Conservation (phyloP, 2,329 filamentous ascomycete species). For the Chaetomium strumarium region DNA sequence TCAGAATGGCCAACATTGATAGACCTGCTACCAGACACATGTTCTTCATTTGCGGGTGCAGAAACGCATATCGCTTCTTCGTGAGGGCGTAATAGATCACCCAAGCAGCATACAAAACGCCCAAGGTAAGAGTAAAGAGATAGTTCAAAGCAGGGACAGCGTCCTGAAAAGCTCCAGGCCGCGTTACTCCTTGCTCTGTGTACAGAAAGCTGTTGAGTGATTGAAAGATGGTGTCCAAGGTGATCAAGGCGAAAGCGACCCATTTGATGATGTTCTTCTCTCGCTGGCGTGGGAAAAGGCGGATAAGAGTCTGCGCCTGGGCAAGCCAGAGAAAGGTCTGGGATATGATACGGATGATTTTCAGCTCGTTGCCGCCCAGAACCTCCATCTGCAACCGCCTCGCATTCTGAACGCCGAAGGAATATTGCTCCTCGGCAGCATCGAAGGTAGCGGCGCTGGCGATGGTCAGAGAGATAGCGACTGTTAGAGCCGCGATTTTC, state of each 20-base stretch:
- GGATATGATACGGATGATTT: conserved; percentile 85
- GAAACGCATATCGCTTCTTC: conserved; percentile 86
- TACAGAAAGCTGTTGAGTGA: conserved; percentile 80
- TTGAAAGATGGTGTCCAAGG: conserved; percentile 84
- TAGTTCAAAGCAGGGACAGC: conserved; percentile 89
- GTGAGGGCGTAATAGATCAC: conserved; percentile 91
- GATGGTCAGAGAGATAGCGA: conserved; percentile 82
- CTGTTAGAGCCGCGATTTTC: conserved; percentile 67
- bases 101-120: conserved; percentile 85
- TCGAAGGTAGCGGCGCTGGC: conserved; percentile 87
- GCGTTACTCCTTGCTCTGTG: conserved; percentile 41
- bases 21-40: conserved; percentile 75
- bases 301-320: conserved; percentile 92
- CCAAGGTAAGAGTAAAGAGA: conserved; percentile 80
- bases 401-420: conserved; percentile 73
- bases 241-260: conserved; percentile 91
- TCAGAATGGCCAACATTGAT: conserved; percentile 74
- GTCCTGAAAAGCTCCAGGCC: conserved; percentile 74
- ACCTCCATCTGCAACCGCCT: conserved; percentile 69
- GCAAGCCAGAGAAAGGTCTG: conserved; percentile 97
- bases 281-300: conserved; percentile 89
- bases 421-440: conserved; percentile 77
- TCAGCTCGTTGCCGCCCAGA: conserved; percentile 77
- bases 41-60: conserved; percentile 84
- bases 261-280: conserved; percentile 99